Percentiles rank a stretch among this genome's conserved stretches.
Conservation (phyloP, 2,329 filamentous ascomycete genomes). For the Talaromyces pinophilus region DNA sequence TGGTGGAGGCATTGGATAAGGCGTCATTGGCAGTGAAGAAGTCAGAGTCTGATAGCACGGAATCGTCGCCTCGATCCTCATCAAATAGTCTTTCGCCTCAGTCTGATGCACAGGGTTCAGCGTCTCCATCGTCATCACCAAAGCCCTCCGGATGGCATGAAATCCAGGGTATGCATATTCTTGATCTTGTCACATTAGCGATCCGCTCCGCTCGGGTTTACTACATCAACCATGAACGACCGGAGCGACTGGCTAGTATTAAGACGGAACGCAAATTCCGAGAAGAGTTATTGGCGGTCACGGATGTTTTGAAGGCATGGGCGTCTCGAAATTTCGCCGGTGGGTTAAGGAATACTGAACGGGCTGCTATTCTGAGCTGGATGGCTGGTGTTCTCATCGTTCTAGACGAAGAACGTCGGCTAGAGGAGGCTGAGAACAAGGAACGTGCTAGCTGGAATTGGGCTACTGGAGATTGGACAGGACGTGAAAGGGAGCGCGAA, state of each 20-base stretch:
- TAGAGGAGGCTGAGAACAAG: conserved; percentile 71
- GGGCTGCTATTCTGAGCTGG: conserved; percentile 75
- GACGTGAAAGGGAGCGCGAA: conserved; percentile 74
- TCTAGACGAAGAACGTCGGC: conserved; percentile 72
- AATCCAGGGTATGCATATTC: conserved; percentile 84
- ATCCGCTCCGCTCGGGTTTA: conserved; percentile 95
- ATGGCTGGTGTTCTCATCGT: conserved; percentile 75
- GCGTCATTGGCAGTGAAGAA: conserved; percentile 66
- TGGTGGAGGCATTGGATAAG: conserved; percentile 68
- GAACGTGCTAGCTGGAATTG: conserved; percentile 78
- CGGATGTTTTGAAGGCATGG: conserved; percentile 91
- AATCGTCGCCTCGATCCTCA: conserved; percentile 33
- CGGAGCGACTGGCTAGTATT: conserved; percentile 80
- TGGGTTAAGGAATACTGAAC: conserved; percentile 77
- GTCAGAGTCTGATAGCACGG: conserved; percentile 35
- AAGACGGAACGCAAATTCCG: conserved; percentile 84
- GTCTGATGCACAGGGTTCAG: conserved; percentile 26
- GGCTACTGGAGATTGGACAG: conserved; percentile 76
- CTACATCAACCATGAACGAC: conserved; percentile 88
- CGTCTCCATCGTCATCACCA: conserved; percentile 31
- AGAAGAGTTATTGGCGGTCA: conserved; percentile 76
- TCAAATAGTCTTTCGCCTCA: conserved; percentile 30
- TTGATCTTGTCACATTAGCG: conserved; percentile 91
- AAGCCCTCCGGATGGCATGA: conserved; percentile 72
- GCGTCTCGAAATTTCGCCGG: conserved; percentile 82